Evolutionary conservation across 352 stramenopile genomes (phyloP), one percentile per base, ranked within the genome.

Genomic region (Phytophthora vignae): DNA sequence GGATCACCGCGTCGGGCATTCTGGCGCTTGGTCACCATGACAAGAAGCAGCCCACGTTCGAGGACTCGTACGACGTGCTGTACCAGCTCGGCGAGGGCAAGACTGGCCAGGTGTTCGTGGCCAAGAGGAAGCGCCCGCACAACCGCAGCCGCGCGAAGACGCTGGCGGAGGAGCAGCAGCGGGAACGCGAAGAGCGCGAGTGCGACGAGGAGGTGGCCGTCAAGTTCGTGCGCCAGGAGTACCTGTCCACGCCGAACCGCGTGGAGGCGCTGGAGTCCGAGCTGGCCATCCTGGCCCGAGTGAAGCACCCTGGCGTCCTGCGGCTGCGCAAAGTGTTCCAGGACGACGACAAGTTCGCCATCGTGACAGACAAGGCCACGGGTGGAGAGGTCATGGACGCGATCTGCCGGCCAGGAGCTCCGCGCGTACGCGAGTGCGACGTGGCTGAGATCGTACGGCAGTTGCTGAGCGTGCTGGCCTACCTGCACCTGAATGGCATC

Each of bases 41-140:
- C 65, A 77, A 75, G 53, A 68, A 73, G 66, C 44, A 72, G 42
- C 52, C 61, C 17, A 54, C 61, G n/a, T 86, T 92, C 17, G 84
- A 93, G 44, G 73, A 83, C 19, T 74, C 81, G 12, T 96, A 95
- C 78, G 86, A 94, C 63, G 75, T 82, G 40, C 63, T 90, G 64
- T 77, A 92, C 54, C 73, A 90, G 53, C 76, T 96, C 46, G 89
- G 89, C 40, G 82, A 93, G 46, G 89, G 89, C 67, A 95, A 96
- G 74, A 96, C 87, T 1, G 86, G 81, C 12, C 77, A 84, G 54
- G 89, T 96, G 63, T 91, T 84, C 49, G 76, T 84, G 36, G 87
- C 83, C 42, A 81, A 77, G 57, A 74, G 66, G 36, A 76, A 77
- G 25, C 25, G 53, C 6, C 65, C 67, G 3, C 5, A 55, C 17